Percentiles rank a stretch among this genome's conserved stretches.
Conservation (phyloP, 2,329 filamentous ascomycete species). For the Colletotrichum spaethianum region DNA sequence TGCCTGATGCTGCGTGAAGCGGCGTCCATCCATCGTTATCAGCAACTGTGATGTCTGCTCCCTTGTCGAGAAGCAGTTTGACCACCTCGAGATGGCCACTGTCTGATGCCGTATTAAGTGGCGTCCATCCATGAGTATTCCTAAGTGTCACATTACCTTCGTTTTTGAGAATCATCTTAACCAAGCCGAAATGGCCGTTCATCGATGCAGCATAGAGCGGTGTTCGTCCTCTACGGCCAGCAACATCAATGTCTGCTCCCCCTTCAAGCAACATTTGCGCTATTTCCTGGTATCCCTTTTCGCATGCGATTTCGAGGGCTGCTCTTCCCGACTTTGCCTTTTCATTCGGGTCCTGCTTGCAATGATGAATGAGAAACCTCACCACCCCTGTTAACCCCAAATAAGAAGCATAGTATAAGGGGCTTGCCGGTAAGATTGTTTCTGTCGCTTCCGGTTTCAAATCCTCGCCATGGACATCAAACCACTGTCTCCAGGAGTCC, state of each 20-base stretch:
- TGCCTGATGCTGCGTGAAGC: background rate
- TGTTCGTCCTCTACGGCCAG: background rate
- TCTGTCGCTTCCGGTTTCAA: too few relatives aligned
- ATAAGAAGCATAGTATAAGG: background rate
- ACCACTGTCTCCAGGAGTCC: background rate
- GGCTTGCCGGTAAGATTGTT: background rate
- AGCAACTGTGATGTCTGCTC: background rate
- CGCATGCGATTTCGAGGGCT: background rate
- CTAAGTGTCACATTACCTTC: background rate
- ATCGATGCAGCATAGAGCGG: background rate
- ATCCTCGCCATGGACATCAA: background rate
- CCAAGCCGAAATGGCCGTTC: background rate
- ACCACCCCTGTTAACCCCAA: background rate
- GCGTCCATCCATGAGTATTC: background rate
- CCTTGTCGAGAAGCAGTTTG: slow-evolving; percentile 24
- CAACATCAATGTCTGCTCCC: background rate
- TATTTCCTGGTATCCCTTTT: background rate
- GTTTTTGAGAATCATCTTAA: background rate
- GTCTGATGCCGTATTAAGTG: background rate
- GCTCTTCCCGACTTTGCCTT: background rate
- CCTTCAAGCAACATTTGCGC: slow-evolving; percentile 25
- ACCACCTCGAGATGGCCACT: slow-evolving; percentile 12
- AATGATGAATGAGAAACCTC: background rate
- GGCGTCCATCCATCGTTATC: slow-evolving; percentile 1
- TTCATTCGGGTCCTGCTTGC: background rate